Evolutionary conservation across 371 early-diverging fungal species (phyloP).

Genomic region (Mortierella sp.): DNA sequence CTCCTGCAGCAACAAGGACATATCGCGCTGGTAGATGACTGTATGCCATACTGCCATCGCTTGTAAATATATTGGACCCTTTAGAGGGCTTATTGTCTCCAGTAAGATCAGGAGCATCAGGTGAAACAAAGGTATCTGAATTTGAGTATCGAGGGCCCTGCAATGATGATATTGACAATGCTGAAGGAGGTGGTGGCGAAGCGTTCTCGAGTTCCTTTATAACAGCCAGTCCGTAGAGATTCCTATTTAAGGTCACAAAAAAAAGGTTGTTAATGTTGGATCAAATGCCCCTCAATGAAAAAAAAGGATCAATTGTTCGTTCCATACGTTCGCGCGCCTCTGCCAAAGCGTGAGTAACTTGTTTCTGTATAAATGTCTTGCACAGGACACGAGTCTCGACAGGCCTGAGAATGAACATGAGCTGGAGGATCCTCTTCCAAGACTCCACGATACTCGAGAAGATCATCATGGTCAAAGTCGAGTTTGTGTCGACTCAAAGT

Average conservation of each 20-base stretch:
- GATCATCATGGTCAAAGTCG: slow-evolving; percentile 1
- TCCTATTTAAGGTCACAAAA: slow-evolving; percentile 25
- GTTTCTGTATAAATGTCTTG: slow-evolving; percentile 53
- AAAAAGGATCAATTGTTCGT: not conserved
- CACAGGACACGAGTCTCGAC: slow-evolving; percentile 50
- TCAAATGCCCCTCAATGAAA: not conserved
- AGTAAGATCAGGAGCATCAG: not conserved
- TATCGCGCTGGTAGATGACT: slow-evolving; percentile 37
- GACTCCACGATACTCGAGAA: slow-evolving; percentile 1
- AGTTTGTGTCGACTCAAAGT: not conserved
- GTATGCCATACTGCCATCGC: slow-evolving; percentile 13
- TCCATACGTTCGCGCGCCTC: slow-evolving; percentile 50
- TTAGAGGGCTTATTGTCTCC: not conserved
- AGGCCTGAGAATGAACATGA: slow-evolving; percentile 46
- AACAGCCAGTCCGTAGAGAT: slow-evolving; percentile 46
- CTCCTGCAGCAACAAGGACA: slow-evolving; percentile 44
- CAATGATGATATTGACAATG: not conserved
- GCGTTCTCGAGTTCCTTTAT: slow-evolving; percentile 32
- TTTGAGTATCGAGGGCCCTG: not conserved
- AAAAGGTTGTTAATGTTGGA: not conserved
- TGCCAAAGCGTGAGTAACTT: slow-evolving; percentile 39
- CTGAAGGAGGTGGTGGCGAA: not conserved
- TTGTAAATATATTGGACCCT: slow-evolving; percentile 19
- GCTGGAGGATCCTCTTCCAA: slow-evolving; percentile 21
- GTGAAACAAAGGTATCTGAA: not conserved